phyloP scores from a whole-genome alignment of 2,329 filamentous ascomycete genomes.

The Hypoxylon sp. region DNA sequence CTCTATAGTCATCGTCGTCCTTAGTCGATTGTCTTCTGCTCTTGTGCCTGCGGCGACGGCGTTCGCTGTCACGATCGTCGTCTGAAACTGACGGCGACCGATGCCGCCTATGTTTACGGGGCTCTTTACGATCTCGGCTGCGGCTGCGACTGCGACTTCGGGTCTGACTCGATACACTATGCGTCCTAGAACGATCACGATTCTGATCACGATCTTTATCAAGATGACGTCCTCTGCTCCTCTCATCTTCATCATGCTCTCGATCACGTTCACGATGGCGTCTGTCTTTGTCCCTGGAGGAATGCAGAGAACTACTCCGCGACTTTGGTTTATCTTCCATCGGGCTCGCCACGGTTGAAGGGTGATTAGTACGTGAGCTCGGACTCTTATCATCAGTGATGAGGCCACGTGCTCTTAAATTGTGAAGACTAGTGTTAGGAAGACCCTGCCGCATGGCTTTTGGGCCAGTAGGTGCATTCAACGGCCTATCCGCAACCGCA shows the following conservation, averaged over 20 bases:
- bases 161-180: constrained; percentile 56
- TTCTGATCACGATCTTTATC: constrained; percentile 54
- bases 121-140: constrained; percentile 63
- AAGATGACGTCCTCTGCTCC: constrained; percentile 47
- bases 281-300: constrained; percentile 57
- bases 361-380: constrained; percentile 53
- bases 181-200: constrained; percentile 52
- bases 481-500: constrained; percentile 62
- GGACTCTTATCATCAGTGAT: constrained; percentile 59
- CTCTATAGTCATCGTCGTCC: constrained; percentile 63
- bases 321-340: constrained; percentile 58
- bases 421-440: constrained; percentile 83
- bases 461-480: constrained; percentile 90
- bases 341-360: constrained; percentile 53
- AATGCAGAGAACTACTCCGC: constrained; percentile 65
- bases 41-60: constrained; percentile 67
- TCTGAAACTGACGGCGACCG: constrained; percentile 66
- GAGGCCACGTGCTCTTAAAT: constrained; percentile 70
- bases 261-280: constrained; percentile 56
- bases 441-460: constrained; percentile 94
- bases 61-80: constrained; percentile 65
- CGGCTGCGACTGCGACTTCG: constrained; percentile 57
- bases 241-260: constrained; percentile 54
- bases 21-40: constrained; percentile 61
- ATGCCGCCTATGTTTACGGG: constrained; percentile 67